Conservation (phyloP, 805 yeast genomes). For the Blastobotrys muscicola region DNA sequence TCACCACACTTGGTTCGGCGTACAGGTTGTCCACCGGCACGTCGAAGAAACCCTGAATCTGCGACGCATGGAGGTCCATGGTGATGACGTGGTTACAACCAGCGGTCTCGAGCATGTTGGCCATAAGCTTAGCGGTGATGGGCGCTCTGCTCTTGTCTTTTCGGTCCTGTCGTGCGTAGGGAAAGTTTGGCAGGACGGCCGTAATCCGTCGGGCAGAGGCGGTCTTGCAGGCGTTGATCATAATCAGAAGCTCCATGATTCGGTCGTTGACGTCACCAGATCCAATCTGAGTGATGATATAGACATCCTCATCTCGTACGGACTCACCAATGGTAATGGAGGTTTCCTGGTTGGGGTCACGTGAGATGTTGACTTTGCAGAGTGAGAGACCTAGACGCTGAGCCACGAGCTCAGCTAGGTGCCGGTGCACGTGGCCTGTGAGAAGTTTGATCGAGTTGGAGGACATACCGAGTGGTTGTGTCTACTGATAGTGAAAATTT, state of each 20-base stretch:
- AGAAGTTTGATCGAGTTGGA: slow-evolving; percentile 48
- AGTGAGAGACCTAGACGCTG: slow-evolving; percentile 54
- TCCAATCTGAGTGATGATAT: slow-evolving; percentile 55
- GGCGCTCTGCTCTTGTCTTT: slow-evolving; percentile 96
- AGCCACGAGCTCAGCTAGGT: slow-evolving; percentile 67
- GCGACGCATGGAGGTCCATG: slow-evolving; percentile 96
- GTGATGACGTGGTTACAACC: slow-evolving; percentile 96
- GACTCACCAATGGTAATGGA: slow-evolving; percentile 83
- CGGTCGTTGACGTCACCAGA: slow-evolving; percentile 80
- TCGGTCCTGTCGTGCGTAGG: slow-evolving; percentile 96
- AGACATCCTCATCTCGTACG: slow-evolving; percentile 78
- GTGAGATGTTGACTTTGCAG: slow-evolving; percentile 68
- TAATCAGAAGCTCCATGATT: slow-evolving; percentile 76
- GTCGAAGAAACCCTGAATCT: slow-evolving; percentile 93
- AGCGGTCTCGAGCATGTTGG: slow-evolving; percentile 86
- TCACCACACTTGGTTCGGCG: slow-evolving; percentile 87
- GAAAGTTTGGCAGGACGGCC: slow-evolving; percentile 92
- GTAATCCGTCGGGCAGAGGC: slow-evolving; percentile 94
- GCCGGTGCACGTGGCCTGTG: slow-evolving; percentile 58
- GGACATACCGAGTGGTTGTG: slow-evolving; percentile 18
- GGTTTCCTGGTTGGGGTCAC: slow-evolving; percentile 78
- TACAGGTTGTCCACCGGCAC: slow-evolving; percentile 95
- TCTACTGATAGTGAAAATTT: too few species aligned
- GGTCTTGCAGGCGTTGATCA: slow-evolving; percentile 88
- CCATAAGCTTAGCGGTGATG: slow-evolving; percentile 90